These are phyloP conservation scores for Malus hybrid DNA, from an alignment of 331 rosid genomes.

Conservation along the genomic window DNA sequence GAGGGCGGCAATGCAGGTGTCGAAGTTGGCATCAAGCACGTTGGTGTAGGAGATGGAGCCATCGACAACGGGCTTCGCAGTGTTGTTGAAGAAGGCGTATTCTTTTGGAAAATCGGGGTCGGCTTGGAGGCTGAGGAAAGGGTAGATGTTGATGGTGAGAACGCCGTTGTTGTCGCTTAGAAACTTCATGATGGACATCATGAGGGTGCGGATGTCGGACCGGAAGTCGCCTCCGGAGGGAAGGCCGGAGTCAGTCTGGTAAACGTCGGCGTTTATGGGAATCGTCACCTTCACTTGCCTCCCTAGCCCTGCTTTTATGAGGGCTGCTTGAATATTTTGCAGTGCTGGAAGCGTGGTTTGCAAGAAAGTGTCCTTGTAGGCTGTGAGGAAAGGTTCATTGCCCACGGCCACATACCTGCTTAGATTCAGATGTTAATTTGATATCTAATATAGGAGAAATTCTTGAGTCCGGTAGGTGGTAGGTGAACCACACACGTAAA, in stretches of 20 bases:
- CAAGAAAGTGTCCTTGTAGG: conserved; percentile 61
- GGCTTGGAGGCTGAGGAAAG: conserved; percentile 85
- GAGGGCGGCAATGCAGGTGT: conserved; percentile 80
- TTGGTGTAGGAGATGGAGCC: conserved; percentile 71
- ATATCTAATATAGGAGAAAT: neutral
- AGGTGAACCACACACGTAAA: too few relatives aligned
- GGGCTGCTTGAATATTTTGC: conserved; percentile 85
- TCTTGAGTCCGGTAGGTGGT: neutral
- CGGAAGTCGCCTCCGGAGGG: conserved; percentile 91
- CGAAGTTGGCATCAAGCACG: conserved; percentile 85
- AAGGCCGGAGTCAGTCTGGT: conserved; percentile 48
- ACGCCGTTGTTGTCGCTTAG: conserved; percentile 58
- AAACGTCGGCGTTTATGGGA: conserved; percentile 91
- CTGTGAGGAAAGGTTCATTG: conserved; percentile 74
- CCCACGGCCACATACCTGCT: conserved; percentile 82
- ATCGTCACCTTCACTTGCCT: conserved; percentile 79
- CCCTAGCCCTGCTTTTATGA: conserved; percentile 76
- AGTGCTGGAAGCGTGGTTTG: conserved; percentile 74
- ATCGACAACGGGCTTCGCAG: conserved; percentile 64
- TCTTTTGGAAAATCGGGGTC: conserved; percentile 89
- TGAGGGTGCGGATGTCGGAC: conserved; percentile 53
- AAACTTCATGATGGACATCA: conserved; percentile 65
- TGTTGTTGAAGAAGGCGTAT: conserved; percentile 73
- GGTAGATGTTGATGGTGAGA: conserved; percentile 85
- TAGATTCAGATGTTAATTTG: conserved; percentile 2